Evolutionary conservation across 2,329 filamentous ascomycete species (phyloP).

Genomic region (Trichophyton mentagrophytes): DNA sequence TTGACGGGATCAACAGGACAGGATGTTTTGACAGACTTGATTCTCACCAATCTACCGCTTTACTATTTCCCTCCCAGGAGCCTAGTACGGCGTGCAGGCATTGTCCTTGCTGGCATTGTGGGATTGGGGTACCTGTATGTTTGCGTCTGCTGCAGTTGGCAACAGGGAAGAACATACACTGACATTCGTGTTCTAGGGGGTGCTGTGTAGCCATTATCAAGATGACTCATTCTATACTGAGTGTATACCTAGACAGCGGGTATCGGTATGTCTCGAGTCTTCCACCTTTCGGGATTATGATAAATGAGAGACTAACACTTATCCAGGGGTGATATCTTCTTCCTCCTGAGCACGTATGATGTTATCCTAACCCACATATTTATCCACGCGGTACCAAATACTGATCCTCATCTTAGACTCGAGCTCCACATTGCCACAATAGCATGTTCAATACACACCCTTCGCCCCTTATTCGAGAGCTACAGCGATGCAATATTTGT

Average conservation of each 20-base stretch:
- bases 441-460: slow-evolving; percentile 29
- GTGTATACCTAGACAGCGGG: slow-evolving; percentile 20
- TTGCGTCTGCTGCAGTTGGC: too few relatives aligned
- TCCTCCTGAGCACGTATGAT: slow-evolving; percentile 16
- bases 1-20: not conserved
- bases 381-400: not conserved
- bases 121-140: slow-evolving; percentile 33
- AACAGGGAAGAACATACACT: not conserved
- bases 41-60: slow-evolving; percentile 1
- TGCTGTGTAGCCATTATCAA: slow-evolving; percentile 32
- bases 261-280: slow-evolving; percentile 21
- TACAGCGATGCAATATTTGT: not conserved
- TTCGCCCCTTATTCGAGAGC: slow-evolving; percentile 26
- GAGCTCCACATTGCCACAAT: slow-evolving; percentile 33
- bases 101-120: slow-evolving; percentile 32
- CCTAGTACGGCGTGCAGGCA: slow-evolving; percentile 20
- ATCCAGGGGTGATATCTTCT: slow-evolving; percentile 10
- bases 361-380: not conserved
- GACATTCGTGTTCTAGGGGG: slow-evolving; percentile 19
- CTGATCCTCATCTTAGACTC: slow-evolving; percentile 19
- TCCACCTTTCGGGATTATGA: not conserved
- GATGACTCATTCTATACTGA: slow-evolving; percentile 26
- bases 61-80: slow-evolving; percentile 2
- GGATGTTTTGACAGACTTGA: not conserved
- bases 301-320: not conserved